A percentile compares a stretch with the other conserved stretches of the same genome.
These are phyloP conservation scores for Trametes maxima DNA, from an alignment of 768 basidiomycete species.

Conservation along the genomic window DNA sequence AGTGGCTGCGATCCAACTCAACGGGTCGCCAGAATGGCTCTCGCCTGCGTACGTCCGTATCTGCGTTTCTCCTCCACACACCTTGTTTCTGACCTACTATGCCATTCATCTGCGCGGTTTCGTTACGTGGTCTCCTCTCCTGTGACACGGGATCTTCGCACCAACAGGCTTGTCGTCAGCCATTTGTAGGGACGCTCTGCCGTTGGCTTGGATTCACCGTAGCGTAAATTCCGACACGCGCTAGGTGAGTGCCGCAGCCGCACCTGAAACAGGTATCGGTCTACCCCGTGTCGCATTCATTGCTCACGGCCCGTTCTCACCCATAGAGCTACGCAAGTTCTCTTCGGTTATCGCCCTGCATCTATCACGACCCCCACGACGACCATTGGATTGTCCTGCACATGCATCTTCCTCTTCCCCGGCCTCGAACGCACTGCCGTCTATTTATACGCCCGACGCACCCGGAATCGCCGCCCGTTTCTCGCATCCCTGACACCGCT, in stretches of 20 bases:
- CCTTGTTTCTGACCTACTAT: not conserved
- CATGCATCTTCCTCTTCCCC: not conserved
- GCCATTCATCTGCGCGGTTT: not conserved
- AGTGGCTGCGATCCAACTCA: constrained; percentile 19
- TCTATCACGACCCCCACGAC: not conserved
- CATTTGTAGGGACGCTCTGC: constrained; percentile 1
- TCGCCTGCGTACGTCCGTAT: constrained; percentile 25
- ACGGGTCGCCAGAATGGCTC: constrained; percentile 14
- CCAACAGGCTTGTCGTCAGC: not conserved
- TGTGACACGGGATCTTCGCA: too few species aligned
- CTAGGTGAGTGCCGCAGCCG: not conserved
- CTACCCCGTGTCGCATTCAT: not conserved
- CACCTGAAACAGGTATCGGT: not conserved
- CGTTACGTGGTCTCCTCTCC: too few species aligned
- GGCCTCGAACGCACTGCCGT: not conserved
- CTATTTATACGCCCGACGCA: not conserved
- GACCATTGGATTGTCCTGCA: not conserved
- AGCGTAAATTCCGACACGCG: not conserved
- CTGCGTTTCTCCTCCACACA: not conserved
- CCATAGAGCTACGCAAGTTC: not conserved
- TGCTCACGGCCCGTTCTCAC: not conserved
- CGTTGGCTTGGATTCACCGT: constrained; percentile 1
- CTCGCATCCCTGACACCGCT: too few species aligned
- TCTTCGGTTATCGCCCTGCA: not conserved
- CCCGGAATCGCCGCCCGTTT: too few species aligned